Evolutionary conservation across 257 asterid genomes (phyloP).

Genomic region (Solanum chmielewskii): DNA sequence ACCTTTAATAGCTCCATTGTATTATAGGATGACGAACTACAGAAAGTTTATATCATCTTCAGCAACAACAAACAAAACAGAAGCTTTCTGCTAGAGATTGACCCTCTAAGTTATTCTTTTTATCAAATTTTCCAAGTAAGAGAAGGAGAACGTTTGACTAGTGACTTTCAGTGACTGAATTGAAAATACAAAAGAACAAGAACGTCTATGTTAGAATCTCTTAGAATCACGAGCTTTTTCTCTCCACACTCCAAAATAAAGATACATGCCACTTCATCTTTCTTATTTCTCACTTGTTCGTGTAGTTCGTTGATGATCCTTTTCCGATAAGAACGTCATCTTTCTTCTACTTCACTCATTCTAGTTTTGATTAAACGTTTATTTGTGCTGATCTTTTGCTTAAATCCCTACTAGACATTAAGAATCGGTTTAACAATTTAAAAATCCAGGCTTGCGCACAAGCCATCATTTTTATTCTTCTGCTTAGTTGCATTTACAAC

Average conservation of each 20-base stretch:
- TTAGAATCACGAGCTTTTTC: neutral
- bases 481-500: neutral
- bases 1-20: neutral
- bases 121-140: neutral
- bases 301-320: neutral
- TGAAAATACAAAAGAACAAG: neutral
- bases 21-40: neutral
- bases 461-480: neutral
- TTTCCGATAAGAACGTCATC: neutral
- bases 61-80: neutral
- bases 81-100: neutral
- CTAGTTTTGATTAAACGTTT: neutral
- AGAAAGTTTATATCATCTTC: neutral
- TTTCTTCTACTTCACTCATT: neutral
- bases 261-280: neutral
- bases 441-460: neutral
- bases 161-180: neutral
- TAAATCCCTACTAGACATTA: neutral
- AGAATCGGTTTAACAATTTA: neutral
- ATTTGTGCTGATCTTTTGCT: neutral
- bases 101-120: neutral
- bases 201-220: neutral
- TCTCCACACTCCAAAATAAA: neutral
- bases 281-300: neutral
- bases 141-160: neutral